Base-by-base conservation (phyloP, 1,284 basidiomycete species). In the Erythrobasidium hasegawianum region DNA sequence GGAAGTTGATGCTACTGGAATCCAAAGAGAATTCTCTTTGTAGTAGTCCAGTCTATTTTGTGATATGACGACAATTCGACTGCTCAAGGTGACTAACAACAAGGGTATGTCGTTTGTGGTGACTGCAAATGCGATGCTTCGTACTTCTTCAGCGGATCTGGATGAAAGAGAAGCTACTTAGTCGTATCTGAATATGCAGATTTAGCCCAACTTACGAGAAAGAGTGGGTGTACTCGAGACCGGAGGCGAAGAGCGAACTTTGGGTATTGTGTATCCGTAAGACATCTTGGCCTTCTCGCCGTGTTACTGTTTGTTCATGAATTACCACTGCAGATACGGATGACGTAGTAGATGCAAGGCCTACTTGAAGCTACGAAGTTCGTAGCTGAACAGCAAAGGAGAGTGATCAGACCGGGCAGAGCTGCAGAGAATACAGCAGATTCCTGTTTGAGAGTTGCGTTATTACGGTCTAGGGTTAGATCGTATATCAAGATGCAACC, bases 41-140 rank as follows among this genome's bases (percentile, higher is more conserved):
- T 90, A 90, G 76, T 95, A 94, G 4, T 88, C 89, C 84, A 90
- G 87, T 13, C 90, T 83, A 76, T 91, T 88, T 73, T 92, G 89
- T 73, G 88, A 91, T 14, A 94, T 79, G n/a, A 95, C 79, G 57
- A 90, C 85, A 2, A 94, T 80, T 52, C 84, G 84, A 70, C 86
- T 84, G 14, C 83, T 76, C 76, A 90, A 92, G 16, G 90, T 91
- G 10, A 94, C 85, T 1, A 91, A 90, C 14, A 95, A 83, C 57
- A 94, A 89, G 2, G 90, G 93, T 74, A 93, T 89, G 61, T 85
- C 83, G 74, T 91, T 89, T 0, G 88, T 87, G 0, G 90, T 92
- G n/a, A 89, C 87, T 22, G 87, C 88, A 90, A 91, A 94, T 76
- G 93, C 90, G 16, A 95, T 81, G 73, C 92, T 89, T 67, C 85